These are phyloP conservation scores for Blastocystis sp. DNA, from an alignment of 352 stramenopile species.

Conservation along the genomic window DNA sequence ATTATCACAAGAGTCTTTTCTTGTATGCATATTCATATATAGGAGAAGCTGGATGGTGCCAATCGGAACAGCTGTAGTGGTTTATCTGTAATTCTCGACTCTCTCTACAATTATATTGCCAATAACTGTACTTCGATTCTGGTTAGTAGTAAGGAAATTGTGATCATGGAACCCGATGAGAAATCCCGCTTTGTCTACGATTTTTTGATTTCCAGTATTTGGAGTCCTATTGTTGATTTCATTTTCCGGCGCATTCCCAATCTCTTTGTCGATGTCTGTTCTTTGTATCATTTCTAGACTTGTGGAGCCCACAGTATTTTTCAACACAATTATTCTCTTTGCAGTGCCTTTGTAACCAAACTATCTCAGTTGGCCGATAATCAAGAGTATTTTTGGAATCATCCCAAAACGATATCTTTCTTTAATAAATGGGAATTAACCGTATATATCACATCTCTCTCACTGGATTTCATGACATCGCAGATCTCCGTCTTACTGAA, in stretches of 20 bases:
- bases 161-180: not conserved
- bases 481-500: not conserved
- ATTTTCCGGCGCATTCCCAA: constrained; percentile 12
- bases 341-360: not conserved
- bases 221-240: constrained; percentile 47
- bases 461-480: constrained; percentile 32
- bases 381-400: constrained; percentile 12
- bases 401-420: constrained; percentile 18
- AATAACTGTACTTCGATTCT: constrained; percentile 15
- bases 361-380: not conserved
- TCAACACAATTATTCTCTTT: constrained; percentile 31
- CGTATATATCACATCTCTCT: constrained; percentile 32
- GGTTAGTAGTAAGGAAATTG: not conserved
- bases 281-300: not conserved
- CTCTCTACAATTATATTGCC: not conserved
- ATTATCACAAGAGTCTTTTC: constrained; percentile 31
- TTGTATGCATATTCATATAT: not conserved
- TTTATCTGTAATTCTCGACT: not conserved
- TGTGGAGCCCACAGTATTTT: constrained; percentile 38
- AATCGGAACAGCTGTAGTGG: constrained; percentile 42
- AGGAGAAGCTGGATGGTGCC: constrained; percentile 34
- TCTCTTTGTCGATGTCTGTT: not conserved
- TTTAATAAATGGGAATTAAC: constrained; percentile 19
- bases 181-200: not conserved
- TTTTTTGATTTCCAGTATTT: constrained; percentile 5